A percentile compares a stretch with the other conserved stretches of the same genome.
These are phyloP conservation scores for Exophiala sideris DNA, from an alignment of 2,329 filamentous ascomycete genomes.

Conservation along the genomic window DNA sequence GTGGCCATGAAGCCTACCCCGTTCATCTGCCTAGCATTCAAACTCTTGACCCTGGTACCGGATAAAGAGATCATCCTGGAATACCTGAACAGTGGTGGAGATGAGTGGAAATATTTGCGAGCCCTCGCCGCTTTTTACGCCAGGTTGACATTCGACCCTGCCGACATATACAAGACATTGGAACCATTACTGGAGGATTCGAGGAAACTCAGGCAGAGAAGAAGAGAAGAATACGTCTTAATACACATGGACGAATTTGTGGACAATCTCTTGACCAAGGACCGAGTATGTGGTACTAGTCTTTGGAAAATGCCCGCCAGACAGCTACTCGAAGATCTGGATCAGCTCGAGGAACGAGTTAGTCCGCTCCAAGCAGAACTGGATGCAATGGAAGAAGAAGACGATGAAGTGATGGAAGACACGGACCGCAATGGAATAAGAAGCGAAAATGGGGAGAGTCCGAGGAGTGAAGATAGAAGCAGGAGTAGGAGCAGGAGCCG, in stretches of 20 bases:
- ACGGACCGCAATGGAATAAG: constrained; percentile 15
- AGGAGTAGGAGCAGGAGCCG: constrained; percentile 17
- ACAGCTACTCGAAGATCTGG: constrained; percentile 81
- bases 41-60: constrained; percentile 84
- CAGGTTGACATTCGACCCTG: constrained; percentile 77
- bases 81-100: constrained; percentile 74
- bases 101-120: constrained; percentile 80
- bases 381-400: constrained; percentile 43
- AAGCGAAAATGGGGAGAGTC: constrained; percentile 20
- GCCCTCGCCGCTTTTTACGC: constrained; percentile 91
- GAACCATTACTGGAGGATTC: constrained; percentile 81
- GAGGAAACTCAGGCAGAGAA: constrained; percentile 76
- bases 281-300: constrained; percentile 85
- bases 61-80: constrained; percentile 72
- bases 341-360: constrained; percentile 77
- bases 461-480: constrained; percentile 13
- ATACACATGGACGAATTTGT: constrained; percentile 90
- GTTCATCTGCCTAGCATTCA: constrained; percentile 92
- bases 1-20: constrained; percentile 78
- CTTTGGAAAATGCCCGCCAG: constrained; percentile 86
- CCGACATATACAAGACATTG: constrained; percentile 73
- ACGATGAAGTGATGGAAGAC: constrained; percentile 16
- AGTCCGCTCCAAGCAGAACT: constrained; percentile 72
- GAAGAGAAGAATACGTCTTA: constrained; percentile 68
- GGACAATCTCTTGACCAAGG: constrained; percentile 84